Evolutionary conservation across 257 asterid genomes (phyloP), one percentile per base, ranked within the genome.

Genomic region (Scutellaria baicalensis): DNA sequence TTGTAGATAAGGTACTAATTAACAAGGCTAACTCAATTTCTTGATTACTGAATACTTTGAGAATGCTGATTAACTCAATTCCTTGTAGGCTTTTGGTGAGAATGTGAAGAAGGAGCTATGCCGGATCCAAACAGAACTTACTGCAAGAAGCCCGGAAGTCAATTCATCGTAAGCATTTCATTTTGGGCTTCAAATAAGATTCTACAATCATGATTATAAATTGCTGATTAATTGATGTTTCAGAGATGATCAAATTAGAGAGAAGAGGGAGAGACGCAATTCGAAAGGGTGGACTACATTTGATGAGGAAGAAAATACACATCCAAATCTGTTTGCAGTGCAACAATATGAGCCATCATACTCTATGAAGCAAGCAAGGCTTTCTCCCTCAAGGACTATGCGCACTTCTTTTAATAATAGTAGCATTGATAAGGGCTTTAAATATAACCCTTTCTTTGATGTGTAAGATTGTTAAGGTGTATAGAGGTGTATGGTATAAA

Each of bases 391-490:
- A 9, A 82, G 68, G 80, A 77, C 64, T 43, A 57, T 50, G n/a
- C 79, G 76, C 42, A 20, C 77, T 8, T 76, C 80, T 12, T 36
- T 68, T 21, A 77, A 68, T 11, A 83, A 57, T 43, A 81, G 83
- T 61, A 88, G 92, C 77, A 80, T 84, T 9, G 95, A 90, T 27
- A 90, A 83, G 77, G 91, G 92, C 23, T 82, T 90, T 45, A 86
- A 71, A 64, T 88, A 86, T 31, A 91, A 91, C 77, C 96, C 95
- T 56, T 91, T 91, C 81, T 86, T 85, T 59, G 91, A 88, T 65
- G 78, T 81, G 79, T 90, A 77, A 64, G 40, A 48, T 38, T 5
- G 7, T 14, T 12, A 7, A 21, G 12, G n/a, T n/a, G n/a, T n/a
- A n/a, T n/a, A n/a, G n/a, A n/a, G 9, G 9, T 39, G 12, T n/a